Percentiles rank a stretch among this genome's conserved stretches.
These are phyloP conservation scores for Xylariaceae sp. DNA, from an alignment of 2,329 filamentous ascomycete species.

Conservation along the genomic window DNA sequence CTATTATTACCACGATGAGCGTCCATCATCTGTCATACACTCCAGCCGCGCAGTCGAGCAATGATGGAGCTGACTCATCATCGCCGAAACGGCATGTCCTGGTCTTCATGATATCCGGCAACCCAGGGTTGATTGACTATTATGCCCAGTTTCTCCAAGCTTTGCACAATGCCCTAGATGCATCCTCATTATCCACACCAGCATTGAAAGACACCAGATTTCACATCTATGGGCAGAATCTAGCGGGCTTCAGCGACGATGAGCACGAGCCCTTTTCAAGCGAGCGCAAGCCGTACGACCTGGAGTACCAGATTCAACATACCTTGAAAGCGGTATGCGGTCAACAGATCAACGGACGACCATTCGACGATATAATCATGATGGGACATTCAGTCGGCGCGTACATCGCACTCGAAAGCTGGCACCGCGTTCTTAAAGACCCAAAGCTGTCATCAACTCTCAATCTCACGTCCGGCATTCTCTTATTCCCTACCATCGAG, in stretches of 20 bases:
- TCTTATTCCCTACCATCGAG: constrained; percentile 73
- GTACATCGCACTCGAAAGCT: constrained; percentile 67
- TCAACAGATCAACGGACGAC: constrained; percentile 31
- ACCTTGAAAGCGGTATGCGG: constrained; percentile 37
- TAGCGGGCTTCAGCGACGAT: constrained; percentile 54
- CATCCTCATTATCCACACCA: too few relatives aligned
- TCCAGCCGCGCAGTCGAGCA: too few relatives aligned
- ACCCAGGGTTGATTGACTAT: constrained; percentile 72
- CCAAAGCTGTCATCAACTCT: constrained; percentile 34
- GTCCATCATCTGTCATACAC: too few relatives aligned
- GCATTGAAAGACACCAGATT: constrained; percentile 34
- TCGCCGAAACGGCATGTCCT: too few relatives aligned
- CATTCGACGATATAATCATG: constrained; percentile 58
- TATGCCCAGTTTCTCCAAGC: constrained; percentile 63
- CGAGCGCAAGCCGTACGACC: constrained; percentile 42
- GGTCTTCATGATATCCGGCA: constrained; percentile 71
- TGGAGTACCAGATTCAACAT: constrained; percentile 51
- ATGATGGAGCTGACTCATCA: too few relatives aligned
- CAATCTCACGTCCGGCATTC: constrained; percentile 50
- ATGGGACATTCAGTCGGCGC: constrained; percentile 72
- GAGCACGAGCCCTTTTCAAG: constrained; percentile 46
- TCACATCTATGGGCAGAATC: constrained; percentile 55
- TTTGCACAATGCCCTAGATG: constrained; percentile 51
- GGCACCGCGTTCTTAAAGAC: constrained; percentile 50
- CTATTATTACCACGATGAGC: too few relatives aligned